A percentile compares a stretch with the other conserved stretches of the same genome.
Evolutionary conservation across 805 yeast genomes (phyloP).

Genomic region (Sugiyamaella chiloensis): DNA sequence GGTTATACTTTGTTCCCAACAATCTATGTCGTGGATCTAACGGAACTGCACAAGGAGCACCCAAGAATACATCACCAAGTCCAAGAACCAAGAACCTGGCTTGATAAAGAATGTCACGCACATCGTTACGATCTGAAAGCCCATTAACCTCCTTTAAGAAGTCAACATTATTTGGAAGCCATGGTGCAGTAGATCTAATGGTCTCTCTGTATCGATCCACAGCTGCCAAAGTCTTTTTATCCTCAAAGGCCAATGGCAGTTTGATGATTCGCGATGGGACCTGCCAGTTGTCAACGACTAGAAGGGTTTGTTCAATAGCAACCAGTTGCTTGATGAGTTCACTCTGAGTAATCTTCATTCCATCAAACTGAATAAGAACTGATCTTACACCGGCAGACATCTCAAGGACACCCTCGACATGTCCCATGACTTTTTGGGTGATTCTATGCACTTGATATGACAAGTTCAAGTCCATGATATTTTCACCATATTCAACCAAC

Average conservation of each 20-base stretch:
- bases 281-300: conserved; percentile 75
- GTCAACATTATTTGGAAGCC: conserved; percentile 97
- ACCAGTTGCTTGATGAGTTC: conserved; percentile 59
- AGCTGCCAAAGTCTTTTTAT: conserved; percentile 80
- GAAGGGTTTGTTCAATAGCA: conserved; percentile 72
- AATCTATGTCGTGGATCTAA: conserved; percentile 94
- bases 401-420: conserved; percentile 79
- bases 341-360: conserved; percentile 56
- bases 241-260: conserved; percentile 97
- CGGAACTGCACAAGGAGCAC: conserved; percentile 99
- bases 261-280: conserved; percentile 78
- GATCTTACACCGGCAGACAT: conserved; percentile 98
- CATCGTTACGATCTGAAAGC: conserved; percentile 61
- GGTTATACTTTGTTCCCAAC: conserved; percentile 91
- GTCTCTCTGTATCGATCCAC: conserved; percentile 92
- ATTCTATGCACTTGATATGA: conserved; percentile 82
- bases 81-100: conserved; percentile 93
- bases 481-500: conserved; percentile 89
- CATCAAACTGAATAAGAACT: conserved; percentile 82
- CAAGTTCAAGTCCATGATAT: conserved; percentile 77
- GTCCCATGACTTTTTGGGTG: conserved; percentile 65
- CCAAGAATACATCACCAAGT: conserved; percentile 93
- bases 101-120: conserved; percentile 77
- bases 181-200: conserved; percentile 88
- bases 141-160: conserved; percentile 88